phyloP scores from a whole-genome alignment of 2,329 filamentous ascomycete species.

The Fusarium zealandicum region DNA sequence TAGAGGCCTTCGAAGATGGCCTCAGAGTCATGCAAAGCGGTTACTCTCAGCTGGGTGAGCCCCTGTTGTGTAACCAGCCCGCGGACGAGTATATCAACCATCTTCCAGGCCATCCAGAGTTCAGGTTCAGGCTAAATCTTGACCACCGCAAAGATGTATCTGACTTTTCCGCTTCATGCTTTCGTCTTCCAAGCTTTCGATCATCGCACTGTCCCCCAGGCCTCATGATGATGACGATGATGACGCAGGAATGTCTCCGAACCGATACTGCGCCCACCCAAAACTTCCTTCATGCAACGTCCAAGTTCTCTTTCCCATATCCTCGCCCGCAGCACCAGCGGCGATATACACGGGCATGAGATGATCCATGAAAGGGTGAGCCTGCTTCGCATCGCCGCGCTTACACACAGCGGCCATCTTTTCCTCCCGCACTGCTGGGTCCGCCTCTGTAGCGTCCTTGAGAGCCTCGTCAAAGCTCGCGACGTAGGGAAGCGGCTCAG shows the following conservation, averaged over 20 bases:
- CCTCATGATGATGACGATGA: constrained; percentile 4
- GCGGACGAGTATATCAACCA: background rate
- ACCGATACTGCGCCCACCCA: constrained; percentile 57
- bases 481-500: constrained; percentile 61
- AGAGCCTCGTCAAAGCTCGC: constrained; percentile 72
- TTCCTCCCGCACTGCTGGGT: constrained; percentile 48
- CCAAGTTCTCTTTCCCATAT: constrained; percentile 53
- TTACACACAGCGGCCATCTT: constrained; percentile 50
- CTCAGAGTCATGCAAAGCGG: background rate
- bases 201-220: constrained; percentile 1
- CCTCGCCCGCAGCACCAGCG: constrained; percentile 55
- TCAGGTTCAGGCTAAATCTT: no score
- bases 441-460: constrained; percentile 66
- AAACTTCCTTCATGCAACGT: constrained; percentile 55
- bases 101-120: background rate
- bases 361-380: constrained; percentile 59
- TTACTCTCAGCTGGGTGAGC: background rate
- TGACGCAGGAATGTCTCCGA: constrained; percentile 47
- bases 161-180: background rate
- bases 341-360: constrained; percentile 58
- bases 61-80: background rate
- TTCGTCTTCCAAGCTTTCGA: background rate
- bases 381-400: constrained; percentile 55
- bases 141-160: no score
- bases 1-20: background rate